Evolutionary conservation across 2,329 filamentous ascomycete genomes (phyloP).

Genomic region (Purpureocillium lavendulum): DNA sequence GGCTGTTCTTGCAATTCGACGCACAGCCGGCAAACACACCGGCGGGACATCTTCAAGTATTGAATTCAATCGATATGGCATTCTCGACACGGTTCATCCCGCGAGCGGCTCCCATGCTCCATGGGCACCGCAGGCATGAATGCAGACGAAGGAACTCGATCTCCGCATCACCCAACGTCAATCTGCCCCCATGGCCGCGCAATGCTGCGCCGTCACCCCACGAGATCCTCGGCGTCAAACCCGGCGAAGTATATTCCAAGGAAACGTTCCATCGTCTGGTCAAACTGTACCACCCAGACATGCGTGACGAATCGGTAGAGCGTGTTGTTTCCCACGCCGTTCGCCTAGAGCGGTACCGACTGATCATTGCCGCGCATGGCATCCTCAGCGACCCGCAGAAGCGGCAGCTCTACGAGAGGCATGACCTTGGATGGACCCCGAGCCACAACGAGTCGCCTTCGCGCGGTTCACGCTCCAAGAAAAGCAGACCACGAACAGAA

Average conservation of each 20-base stretch:
- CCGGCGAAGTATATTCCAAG: slow-evolving; percentile 8
- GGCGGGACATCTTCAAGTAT: too few species aligned
- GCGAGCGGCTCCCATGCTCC: too few species aligned
- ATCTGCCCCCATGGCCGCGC: slow-evolving; percentile 6
- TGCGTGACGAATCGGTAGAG: not conserved
- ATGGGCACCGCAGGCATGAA: too few species aligned
- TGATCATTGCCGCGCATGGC: slow-evolving; percentile 9
- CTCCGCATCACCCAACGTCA: not conserved
- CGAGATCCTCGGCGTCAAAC: slow-evolving; percentile 7
- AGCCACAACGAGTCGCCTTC: too few species aligned
- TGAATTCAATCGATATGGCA: too few species aligned
- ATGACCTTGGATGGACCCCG: slow-evolving; percentile 3
- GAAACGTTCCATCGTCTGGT: slow-evolving; percentile 9
- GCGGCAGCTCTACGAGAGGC: slow-evolving; percentile 6
- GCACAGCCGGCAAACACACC: too few species aligned
- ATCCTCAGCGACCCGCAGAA: slow-evolving; percentile 8
- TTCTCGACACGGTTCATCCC: too few species aligned
- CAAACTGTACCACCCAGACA: slow-evolving; percentile 13
- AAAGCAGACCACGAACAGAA: too few species aligned
- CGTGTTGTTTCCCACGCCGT: not conserved
- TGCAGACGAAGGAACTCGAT: too few species aligned
- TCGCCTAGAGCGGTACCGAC: slow-evolving; percentile 8
- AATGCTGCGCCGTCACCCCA: slow-evolving; percentile 7
- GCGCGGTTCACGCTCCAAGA: too few species aligned
- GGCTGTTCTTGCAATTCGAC: too few species aligned